A percentile compares a stretch with the other conserved stretches of the same genome.
These are phyloP conservation scores for Hypoxylon sp. DNA, from an alignment of 2,329 filamentous ascomycete species.

Conservation along the genomic window DNA sequence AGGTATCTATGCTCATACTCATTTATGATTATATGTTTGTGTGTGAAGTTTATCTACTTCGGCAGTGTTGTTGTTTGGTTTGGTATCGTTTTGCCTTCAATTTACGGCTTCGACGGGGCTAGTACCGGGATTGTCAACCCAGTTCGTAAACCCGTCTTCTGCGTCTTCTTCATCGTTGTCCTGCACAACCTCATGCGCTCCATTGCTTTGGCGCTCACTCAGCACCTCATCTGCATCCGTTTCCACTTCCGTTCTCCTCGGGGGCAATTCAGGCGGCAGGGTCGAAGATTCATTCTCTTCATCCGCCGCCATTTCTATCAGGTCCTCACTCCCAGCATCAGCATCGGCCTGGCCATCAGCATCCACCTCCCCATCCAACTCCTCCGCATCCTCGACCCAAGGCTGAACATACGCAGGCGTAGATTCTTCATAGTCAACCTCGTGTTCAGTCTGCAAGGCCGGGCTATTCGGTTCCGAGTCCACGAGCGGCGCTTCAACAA, in stretches of 20 bases:
- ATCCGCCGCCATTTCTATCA: constrained; percentile 14
- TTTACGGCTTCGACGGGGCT: constrained; percentile 5
- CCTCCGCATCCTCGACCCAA: constrained; percentile 50
- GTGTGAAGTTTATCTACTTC: background rate
- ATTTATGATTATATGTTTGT: background rate
- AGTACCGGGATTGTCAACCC: constrained; percentile 49
- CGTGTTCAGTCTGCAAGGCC: constrained; percentile 19
- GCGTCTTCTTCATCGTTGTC: constrained; percentile 36
- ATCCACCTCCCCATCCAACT: constrained; percentile 33
- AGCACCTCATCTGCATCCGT: background rate
- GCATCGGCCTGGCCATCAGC: background rate
- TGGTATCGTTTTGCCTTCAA: background rate
- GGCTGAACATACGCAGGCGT: constrained; percentile 44
- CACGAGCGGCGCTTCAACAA: constrained; percentile 49
- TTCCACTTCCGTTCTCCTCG: constrained; percentile 1
- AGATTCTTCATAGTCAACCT: constrained; percentile 25
- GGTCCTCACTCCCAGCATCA: constrained; percentile 26
- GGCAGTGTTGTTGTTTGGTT: background rate
- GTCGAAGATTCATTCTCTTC: background rate
- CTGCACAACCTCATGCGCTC: constrained; percentile 2
- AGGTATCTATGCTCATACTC: constrained; percentile 13
- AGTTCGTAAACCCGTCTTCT: constrained; percentile 51
- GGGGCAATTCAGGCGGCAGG: constrained; percentile 28
- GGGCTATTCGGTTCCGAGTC: constrained; percentile 52
- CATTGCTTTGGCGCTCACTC: constrained; percentile 11